Evolutionary conservation across 768 basidiomycete species (phyloP), one percentile per base, ranked within the genome.

Genomic region (Leccinellum luteum): DNA sequence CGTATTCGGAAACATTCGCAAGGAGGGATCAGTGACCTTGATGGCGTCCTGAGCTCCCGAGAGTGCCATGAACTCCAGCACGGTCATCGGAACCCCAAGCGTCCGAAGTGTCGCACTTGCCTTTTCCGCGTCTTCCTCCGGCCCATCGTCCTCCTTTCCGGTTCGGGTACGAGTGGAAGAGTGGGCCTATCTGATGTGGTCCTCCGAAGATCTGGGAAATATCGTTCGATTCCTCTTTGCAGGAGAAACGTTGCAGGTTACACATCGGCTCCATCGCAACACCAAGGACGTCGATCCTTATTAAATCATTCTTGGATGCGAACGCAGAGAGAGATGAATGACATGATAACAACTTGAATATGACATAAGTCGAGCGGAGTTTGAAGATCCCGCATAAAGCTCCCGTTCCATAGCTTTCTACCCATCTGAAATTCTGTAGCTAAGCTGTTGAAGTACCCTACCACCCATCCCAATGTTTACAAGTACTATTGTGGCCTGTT

Each of bases 41-140:
- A 98, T 85, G 41, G 86, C 92, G 68, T 98, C 97, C 75, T 98
- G 98, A 68, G 95, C 96, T 72, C 98, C 97, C 9, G 94, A 90
- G 28, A 98, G 75, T 2, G 97, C 97, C 44, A 82, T 92, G 77
- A 97, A 98, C 94, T 30, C 93, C 89, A 19, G 97, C 94, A 51
- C 97, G 89, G 77, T 99, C 98, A 74, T 96, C 98, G 79, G 97
- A 98, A 14, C 92, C 94, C 61, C 89, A 82, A 14, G 96, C 83
- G 68, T 99, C 97, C 35, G 75, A 72, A 38, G 97, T 96, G 66
- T 92, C 87, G 51, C 96, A 88, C 78, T 80, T 0, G 82, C 86
- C 54, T 92, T 90, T 52, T 88, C 86, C 6, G 79, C 81, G 9
- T 87, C 87, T 28, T 78, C 84, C 12, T 84, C 84, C 83, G 48